Base-by-base conservation (phyloP, 805 yeast genomes). In the Ogataea minuta region DNA sequence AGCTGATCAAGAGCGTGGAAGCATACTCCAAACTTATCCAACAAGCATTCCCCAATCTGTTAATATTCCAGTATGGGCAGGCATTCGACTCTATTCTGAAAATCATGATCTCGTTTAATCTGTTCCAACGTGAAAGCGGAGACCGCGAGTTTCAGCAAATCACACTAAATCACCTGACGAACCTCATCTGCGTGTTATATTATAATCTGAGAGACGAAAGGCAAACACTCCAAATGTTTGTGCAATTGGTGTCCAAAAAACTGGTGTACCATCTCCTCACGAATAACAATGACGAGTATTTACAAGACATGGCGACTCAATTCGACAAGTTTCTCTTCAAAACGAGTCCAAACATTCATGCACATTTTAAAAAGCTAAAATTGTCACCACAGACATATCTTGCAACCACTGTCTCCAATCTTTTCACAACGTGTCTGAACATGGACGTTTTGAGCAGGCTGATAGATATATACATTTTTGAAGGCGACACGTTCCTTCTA, bases 401-500 rank as follows among this genome's bases (percentile, higher is more conserved):
- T 5, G 66, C 60, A 16, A 64, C 70, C 2, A 49, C 77, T 36
- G 46, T 79, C 2, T 51, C 73, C 14, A 61, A 68, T 9, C 44
- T 78, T 13, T 74, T 80, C 50, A 54, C 79, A 2, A 60, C 66
- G 34, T 64, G 69, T 17, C 52, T 79, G 30, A 54, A 67, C 9
- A 58, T 75, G 32, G 81, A 79, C 23, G 57, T 71, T 1, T 56
- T 74, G 6, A 62, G 70, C 17, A 68, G 77, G 11, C 48, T 82
- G 6, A 50, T 83, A 44, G 90, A 83, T 54, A 64, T 81, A 4
- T 70, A 70, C 54, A 54, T 80, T 9, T 79, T 80, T 54, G 87
- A 81, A 53, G 79, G 81, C 6, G 84, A 77, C 48, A 59, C 71
- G 2, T 67, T 79, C 46, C 53, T 82, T 34, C 59, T 78, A 29